A percentile compares a stretch with the other conserved stretches of the same genome.
These are phyloP conservation scores for Perkinsela sp. DNA, from an alignment of 208 protist species.

Conservation along the genomic window DNA sequence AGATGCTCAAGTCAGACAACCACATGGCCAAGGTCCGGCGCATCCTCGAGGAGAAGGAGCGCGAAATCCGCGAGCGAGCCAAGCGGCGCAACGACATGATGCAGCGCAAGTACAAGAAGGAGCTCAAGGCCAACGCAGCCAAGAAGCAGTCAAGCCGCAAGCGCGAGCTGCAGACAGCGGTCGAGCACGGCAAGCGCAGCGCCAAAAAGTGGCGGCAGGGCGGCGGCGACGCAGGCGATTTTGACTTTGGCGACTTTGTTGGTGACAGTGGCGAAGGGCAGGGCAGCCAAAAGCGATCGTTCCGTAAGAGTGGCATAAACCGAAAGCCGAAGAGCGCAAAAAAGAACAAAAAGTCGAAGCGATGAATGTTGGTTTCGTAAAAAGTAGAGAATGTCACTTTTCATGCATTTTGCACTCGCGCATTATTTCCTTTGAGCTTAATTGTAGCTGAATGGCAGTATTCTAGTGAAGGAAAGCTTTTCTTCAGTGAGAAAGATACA, in stretches of 20 bases:
- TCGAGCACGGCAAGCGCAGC: background rate
- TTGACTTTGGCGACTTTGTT: background rate
- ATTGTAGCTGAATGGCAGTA: no score
- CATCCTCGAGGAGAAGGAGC: background rate
- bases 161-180: background rate
- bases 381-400: no score
- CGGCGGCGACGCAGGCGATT: background rate
- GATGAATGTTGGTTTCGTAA: no score
- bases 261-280: background rate
- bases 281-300: background rate
- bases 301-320: background rate
- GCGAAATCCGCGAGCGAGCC: background rate
- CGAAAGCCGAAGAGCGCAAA: background rate
- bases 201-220: background rate
- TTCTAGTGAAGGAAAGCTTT: no score
- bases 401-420: no score
- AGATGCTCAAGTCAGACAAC: slow-evolving; percentile 18
- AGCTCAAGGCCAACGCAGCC: background rate
- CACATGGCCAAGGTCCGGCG: slow-evolving; percentile 8
- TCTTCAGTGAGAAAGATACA: no score
- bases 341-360: background rate
- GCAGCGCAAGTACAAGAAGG: background rate
- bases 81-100: background rate
- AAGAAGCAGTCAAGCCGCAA: background rate
- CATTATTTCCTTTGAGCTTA: no score